These are phyloP conservation scores for Cytidiella melzeri DNA, from an alignment of 768 basidiomycete species.

Conservation along the genomic window DNA sequence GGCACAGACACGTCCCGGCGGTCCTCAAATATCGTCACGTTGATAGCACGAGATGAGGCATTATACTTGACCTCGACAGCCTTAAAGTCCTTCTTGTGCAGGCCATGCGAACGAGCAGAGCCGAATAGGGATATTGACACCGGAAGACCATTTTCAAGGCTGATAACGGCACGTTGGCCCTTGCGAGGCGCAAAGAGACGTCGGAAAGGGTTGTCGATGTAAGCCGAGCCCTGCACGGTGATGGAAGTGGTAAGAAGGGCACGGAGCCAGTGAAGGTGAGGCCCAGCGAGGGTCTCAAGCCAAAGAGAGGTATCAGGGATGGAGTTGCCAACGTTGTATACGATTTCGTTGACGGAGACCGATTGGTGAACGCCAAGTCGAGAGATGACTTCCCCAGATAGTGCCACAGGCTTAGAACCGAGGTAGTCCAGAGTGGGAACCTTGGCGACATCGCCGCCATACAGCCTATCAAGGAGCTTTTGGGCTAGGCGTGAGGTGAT, in stretches of 20 bases:
- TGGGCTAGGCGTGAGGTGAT: slow-evolving; percentile 73
- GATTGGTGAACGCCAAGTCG: slow-evolving; percentile 38
- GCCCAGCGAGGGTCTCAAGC: slow-evolving; percentile 80
- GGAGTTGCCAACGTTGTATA: slow-evolving; percentile 42
- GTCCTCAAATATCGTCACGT: slow-evolving; percentile 78
- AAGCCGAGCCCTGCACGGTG: slow-evolving; percentile 81
- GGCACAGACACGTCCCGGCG: slow-evolving; percentile 72
- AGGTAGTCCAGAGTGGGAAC: slow-evolving; percentile 87
- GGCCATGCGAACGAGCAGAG: slow-evolving; percentile 72
- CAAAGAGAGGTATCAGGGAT: slow-evolving; percentile 64
- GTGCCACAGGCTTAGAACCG: slow-evolving; percentile 38
- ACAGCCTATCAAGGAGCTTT: slow-evolving; percentile 73
- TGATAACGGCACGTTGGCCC: slow-evolving; percentile 72
- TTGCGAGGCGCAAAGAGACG: slow-evolving; percentile 79
- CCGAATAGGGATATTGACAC: slow-evolving; percentile 66
- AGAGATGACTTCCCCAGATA: slow-evolving; percentile 30
- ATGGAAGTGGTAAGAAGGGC: slow-evolving; percentile 78
- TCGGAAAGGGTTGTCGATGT: slow-evolving; percentile 85
- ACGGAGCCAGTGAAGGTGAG: slow-evolving; percentile 78
- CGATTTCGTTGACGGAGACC: slow-evolving; percentile 37
- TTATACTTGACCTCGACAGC: slow-evolving; percentile 70
- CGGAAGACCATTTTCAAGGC: slow-evolving; percentile 36
- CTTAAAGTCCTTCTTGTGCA: slow-evolving; percentile 72
- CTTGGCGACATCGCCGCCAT: slow-evolving; percentile 64
- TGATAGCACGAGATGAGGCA: slow-evolving; percentile 46